Base-by-base conservation (phyloP, 176 grass and related monocot species). In the Pontederia paniculata region DNA sequence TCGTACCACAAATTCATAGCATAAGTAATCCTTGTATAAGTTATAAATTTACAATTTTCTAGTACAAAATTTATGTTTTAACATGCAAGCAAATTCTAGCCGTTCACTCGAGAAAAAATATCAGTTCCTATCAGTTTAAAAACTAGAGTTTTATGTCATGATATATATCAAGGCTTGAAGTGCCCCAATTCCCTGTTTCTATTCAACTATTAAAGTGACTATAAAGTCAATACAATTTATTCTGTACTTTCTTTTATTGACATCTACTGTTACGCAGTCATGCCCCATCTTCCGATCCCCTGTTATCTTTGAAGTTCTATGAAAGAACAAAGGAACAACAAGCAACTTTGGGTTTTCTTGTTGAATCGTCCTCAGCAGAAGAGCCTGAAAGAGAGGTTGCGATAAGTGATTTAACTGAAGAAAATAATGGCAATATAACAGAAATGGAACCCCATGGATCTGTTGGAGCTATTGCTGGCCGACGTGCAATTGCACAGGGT, bases 401-500 rank as follows among this genome's bases (percentile, higher is more conserved):
- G 71, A 12, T 45, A 11, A 23, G 72, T 74, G 66, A 61, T 70
- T 69, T 67, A 37, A 45, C 67, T 12, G 72, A 74, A 52, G 37
- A 61, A 10, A 71, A 74, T 69, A 68, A 61, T 54, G 67, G 16
- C 64, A 77, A 50, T 11, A 8, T 47, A 50, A 62, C 9, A 16
- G 60, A 77, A 47, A 52, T 12, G 21, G 65, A 57, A 42, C 71
- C 91, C 4, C 91, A 97, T 69, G 91, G 86, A 21, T 81, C 79
- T 11, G 77, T 97, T 85, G 91, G 91, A 81, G 86, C 86, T 54
- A 42, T 84, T 70, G 86, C 82, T 59, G 91, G 77, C 43, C 85
- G 86, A 12, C 82, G 86, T 57, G 91, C 86, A 64, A 90, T 97
- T 76, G 77, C 76, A 76, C 82, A 89, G 74, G 86, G 91, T 50